Base-by-base conservation (phyloP, 108 stramenopile genomes). In the Pseudonitzschia pungens region DNA sequence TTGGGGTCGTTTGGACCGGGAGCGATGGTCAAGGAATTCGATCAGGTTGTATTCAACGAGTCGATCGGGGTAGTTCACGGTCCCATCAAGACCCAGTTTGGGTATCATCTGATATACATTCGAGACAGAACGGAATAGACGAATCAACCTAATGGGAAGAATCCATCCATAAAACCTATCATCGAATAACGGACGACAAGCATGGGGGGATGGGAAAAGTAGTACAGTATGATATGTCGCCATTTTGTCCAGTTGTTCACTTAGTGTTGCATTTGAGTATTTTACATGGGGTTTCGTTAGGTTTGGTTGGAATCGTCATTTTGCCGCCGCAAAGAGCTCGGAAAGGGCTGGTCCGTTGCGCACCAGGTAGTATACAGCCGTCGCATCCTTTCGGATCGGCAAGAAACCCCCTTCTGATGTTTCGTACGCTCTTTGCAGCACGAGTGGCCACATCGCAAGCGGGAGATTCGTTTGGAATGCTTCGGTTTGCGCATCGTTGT, bases 21-120 rank as follows among this genome's bases (percentile, higher is more conserved):
- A 16, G 73, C 76, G 0, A 93, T 93, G 92, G 88, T 89, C 32
- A 84, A 81, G 54, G 84, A 86, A 70, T 93, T 93, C 66, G 92
- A 93, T 68, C 70, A 73, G 15, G 88, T 87, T 5, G 80, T 89
- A 16, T 93, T 93, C 77, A 60, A 80, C 24, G 59, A 69, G 14
- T 36, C 64, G 32, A 53, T 83, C 0, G 87, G 87, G 26, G 69
- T 69, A 60, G 66, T 91, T 12, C 68, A 85, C 50, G 89, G 85
- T 32, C 87, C 87, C 0, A 65, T 88, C 12, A 72, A 84, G 63
- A 88, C 87, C 21, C 69, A 84, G 43, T 91, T 91, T 76, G 90
- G 90, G 12, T 88, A 86, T 53, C 90, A 91, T 85, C 65, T 91
- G 52, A 84, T 91, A 18, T 84, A 89, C 29, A 82, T 93, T 32